Conservation (phyloP, 208 protist genomes). For the Trypanosoma vivax region DNA sequence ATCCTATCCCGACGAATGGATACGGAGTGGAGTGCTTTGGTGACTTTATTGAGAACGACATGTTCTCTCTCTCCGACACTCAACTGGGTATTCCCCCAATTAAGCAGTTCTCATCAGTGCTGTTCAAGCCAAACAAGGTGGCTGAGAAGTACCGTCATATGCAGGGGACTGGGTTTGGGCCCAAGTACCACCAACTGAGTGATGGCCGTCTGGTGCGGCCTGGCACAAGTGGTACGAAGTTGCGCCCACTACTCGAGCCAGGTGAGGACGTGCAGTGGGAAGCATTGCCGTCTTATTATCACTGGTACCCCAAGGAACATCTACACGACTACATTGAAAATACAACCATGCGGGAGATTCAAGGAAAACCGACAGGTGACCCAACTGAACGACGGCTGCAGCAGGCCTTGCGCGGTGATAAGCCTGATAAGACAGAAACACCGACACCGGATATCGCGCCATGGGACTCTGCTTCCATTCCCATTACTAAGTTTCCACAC, state of each 20-base stretch:
- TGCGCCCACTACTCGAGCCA: slow-evolving; percentile 78
- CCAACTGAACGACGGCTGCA: slow-evolving; percentile 42
- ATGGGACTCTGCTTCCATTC: slow-evolving; percentile 82
- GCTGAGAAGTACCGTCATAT: slow-evolving; percentile 83
- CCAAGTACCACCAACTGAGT: slow-evolving; percentile 74
- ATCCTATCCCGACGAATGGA: slow-evolving; percentile 80
- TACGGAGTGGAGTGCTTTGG: slow-evolving; percentile 88
- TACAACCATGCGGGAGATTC: slow-evolving; percentile 75
- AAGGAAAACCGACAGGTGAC: slow-evolving; percentile 52
- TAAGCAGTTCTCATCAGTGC: slow-evolving; percentile 62
- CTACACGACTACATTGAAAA: slow-evolving; percentile 86
- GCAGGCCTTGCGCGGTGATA: slow-evolving; percentile 20
- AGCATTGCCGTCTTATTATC: slow-evolving; percentile 83
- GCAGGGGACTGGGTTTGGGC: slow-evolving; percentile 81
- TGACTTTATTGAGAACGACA: slow-evolving; percentile 88
- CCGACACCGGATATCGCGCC: slow-evolving; percentile 54
- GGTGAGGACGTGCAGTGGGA: slow-evolving; percentile 81
- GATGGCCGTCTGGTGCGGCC: slow-evolving; percentile 79
- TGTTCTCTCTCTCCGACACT: slow-evolving; percentile 80
- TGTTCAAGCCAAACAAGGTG: slow-evolving; percentile 74
- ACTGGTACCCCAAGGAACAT: slow-evolving; percentile 86
- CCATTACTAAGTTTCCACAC: slow-evolving; percentile 78
- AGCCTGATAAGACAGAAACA: slow-evolving; percentile 38
- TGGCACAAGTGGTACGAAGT: slow-evolving; percentile 76
- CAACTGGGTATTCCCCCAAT: slow-evolving; percentile 72